Base-by-base conservation (phyloP, 2,329 filamentous ascomycete species). In the Lachnellula arida region DNA sequence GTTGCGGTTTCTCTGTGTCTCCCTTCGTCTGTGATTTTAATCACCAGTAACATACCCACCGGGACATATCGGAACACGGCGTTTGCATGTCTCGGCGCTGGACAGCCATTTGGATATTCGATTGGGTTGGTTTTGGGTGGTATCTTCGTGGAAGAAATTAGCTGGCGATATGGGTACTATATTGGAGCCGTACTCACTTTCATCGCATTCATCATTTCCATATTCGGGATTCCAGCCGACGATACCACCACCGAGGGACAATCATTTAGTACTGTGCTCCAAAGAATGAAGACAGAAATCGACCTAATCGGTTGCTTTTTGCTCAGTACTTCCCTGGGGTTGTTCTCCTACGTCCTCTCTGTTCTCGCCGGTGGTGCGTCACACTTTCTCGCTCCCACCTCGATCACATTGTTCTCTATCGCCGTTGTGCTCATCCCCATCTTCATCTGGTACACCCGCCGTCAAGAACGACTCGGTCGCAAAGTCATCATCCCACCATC, bases 81-180 rank as follows among this genome's bases (percentile, higher is more conserved):
- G 0, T 81, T 81, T 59, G 74, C 77, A 0, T 72, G 71, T 6
- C 68, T 81, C 62, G 78, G 79, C 2, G 70, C 73, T 4, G 74
- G 74, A 1, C 76, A 78, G 56, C 76, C 78, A 0, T 61, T 81
- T 5, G 80, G 79, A 0, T 81, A 78, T 53, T 73, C 71, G 0
- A 56, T 81, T 0, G 79, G 79, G 0, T 70, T 82, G 4, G 71
- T 76, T 0, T 67, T 82, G 3, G 76, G 78, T 34, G 78, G 78
- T 58, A 58, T 80, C 0, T 72, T 82, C 37, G 68, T 73, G 2
- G 72, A 77, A 35, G 73, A 70, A 0, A 72, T 78, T 49, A 77
- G 78, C 3, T 82, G 79, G 80, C 65, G 78, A 48, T 74, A 70
- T 57, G 78, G 76, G 0, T 83, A 76, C 60, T 75, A 79, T 57